Evolutionary conservation across 768 basidiomycete species (phyloP), one percentile per base, ranked within the genome.

Genomic region (Cystobasidiopsis lactophilus): DNA sequence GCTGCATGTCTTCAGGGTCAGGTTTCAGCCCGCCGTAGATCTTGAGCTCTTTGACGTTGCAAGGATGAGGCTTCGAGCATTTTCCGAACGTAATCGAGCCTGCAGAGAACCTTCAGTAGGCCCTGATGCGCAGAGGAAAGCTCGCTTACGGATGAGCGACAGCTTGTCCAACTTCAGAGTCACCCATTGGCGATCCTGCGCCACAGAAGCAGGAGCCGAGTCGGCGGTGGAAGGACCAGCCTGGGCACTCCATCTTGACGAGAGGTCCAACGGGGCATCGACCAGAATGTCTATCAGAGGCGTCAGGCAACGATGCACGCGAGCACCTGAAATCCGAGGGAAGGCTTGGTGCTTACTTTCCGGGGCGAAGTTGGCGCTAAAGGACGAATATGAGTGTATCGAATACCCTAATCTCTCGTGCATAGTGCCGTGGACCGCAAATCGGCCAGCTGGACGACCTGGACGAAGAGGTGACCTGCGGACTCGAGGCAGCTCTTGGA

Each of bases 31-130:
- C 62, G 33, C 57, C 62, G 24, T 35, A 60, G 29, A 63, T 35
- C 7, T 57, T 52, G 49, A 57, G 59, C 18, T 55, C 51, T 18
- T 44, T 21, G 27, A 60, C 52, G 46, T 59, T 63, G 56, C 62
- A 63, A 2, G 62, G 60, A 40, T 63, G 62, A 4, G 54, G 33
- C 14, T 50, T 50, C 3, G 41, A 23, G 31, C 44, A 52, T 43
- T 56, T 56, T 2, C 55, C 55, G 27, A 56, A 52, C 14, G 55
- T 56, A 24, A 56, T 48, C 2, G 40, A 23, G 4, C 48, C 53
- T 53, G 41, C 18, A 38, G n/a, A n/a, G n/a, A n/a, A n/a, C n/a
- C n/a, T n/a, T n/a, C n/a, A n/a, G 24, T 46, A 16, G 35, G 31
- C 27, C n/a, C 14, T 19, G 33, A 14, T 10, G 49, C 38, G 19